phyloP scores from a whole-genome alignment of 768 basidiomycete genomes.

The Leccinum truebloodii region DNA sequence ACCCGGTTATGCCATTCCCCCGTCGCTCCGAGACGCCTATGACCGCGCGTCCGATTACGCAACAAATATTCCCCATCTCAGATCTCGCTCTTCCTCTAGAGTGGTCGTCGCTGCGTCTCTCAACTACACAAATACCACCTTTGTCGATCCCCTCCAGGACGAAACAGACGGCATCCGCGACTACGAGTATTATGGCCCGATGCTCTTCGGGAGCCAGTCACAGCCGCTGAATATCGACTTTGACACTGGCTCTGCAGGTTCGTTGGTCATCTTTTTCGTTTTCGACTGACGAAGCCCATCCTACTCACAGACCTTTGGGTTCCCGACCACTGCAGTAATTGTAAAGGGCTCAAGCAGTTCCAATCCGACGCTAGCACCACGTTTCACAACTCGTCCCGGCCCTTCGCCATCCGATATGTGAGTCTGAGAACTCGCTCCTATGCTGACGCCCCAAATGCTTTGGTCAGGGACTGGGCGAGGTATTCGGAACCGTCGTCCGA shows the following conservation, averaged over 20 bases:
- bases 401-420: constrained; percentile 49
- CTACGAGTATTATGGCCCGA: constrained; percentile 44
- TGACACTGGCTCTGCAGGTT: constrained; percentile 59
- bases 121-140: constrained; percentile 1
- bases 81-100: constrained; percentile 1
- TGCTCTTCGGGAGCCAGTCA: constrained; percentile 54
- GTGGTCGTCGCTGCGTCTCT: background rate
- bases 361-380: constrained; percentile 42
- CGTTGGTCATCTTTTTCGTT: background rate
- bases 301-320: constrained; percentile 58
- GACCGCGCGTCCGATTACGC: constrained; percentile 23
- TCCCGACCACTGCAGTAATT: constrained; percentile 41
- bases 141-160: constrained; percentile 38
- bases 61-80: constrained; percentile 10
- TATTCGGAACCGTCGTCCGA: constrained; percentile 46
- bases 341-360: constrained; percentile 40
- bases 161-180: constrained; percentile 41
- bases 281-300: background rate
- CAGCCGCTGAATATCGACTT: constrained; percentile 58
- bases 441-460: background rate
- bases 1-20: constrained; percentile 12
- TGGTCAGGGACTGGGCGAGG: constrained; percentile 52
- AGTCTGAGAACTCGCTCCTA: constrained; percentile 13
- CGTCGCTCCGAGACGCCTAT: constrained; percentile 15
- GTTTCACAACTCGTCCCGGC: constrained; percentile 32